Conservation (phyloP, 2,329 filamentous ascomycete genomes). For the Alternaria sp. region DNA sequence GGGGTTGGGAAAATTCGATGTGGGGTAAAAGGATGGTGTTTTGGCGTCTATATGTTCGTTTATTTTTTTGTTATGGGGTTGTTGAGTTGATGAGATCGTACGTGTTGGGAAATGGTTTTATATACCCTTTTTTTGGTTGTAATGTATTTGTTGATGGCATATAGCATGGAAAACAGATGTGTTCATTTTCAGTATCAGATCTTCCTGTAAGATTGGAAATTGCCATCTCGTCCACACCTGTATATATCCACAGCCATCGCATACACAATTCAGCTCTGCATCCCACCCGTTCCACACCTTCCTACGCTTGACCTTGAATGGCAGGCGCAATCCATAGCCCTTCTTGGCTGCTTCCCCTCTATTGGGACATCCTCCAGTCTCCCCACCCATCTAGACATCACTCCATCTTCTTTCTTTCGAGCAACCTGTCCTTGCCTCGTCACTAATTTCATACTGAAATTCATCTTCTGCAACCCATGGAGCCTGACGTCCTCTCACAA, state of each 20-base stretch:
- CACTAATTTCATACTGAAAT: neutral
- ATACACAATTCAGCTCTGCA: neutral
- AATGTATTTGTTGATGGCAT: neutral
- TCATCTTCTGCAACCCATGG: neutral
- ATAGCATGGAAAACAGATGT: too few relatives aligned
- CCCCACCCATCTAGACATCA: too few relatives aligned
- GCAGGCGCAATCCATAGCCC: neutral
- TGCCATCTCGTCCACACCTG: too few relatives aligned
- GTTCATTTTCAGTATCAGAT: too few relatives aligned
- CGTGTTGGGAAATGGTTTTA: constrained; percentile 1
- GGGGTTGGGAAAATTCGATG: neutral
- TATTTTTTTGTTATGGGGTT: neutral
- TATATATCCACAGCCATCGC: too few relatives aligned
- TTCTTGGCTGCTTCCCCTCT: neutral
- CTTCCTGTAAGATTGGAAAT: neutral
- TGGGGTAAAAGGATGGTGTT: neutral
- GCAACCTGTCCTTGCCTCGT: neutral
- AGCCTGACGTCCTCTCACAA: constrained; percentile 3
- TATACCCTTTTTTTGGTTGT: constrained; percentile 9
- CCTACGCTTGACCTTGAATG: neutral
- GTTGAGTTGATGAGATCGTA: neutral
- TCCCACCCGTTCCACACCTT: neutral
- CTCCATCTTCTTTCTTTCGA: too few relatives aligned
- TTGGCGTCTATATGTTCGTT: neutral
- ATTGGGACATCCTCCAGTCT: neutral